Evolutionary conservation across 2,329 filamentous ascomycete genomes (phyloP).

Genomic region (Apiospora aurea): DNA sequence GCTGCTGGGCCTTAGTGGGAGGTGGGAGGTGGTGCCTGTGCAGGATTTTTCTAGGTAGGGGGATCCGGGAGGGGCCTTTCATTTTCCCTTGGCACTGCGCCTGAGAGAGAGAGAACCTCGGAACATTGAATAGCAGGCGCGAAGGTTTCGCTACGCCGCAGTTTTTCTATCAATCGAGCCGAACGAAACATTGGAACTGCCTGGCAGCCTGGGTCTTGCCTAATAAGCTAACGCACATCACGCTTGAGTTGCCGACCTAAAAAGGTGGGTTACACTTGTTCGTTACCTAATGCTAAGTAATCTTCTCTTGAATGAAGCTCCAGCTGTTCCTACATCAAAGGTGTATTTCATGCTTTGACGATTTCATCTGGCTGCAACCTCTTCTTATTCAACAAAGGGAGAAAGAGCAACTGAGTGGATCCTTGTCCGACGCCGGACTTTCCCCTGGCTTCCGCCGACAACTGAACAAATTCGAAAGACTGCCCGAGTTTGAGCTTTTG

Average conservation of each 20-base stretch:
- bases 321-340: not conserved
- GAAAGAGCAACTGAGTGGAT: not conserved
- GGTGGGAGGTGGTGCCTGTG: slow-evolving; percentile 15
- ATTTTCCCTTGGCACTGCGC: slow-evolving; percentile 6
- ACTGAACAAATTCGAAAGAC: not conserved
- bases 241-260: not conserved
- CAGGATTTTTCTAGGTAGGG: slow-evolving; percentile 16
- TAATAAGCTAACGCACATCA: slow-evolving; percentile 3
- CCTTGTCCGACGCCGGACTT: slow-evolving; percentile 18
- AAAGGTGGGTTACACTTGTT: not conserved
- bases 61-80: not conserved
- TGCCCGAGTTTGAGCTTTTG: slow-evolving; percentile 14
- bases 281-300: not conserved
- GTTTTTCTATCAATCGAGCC: not conserved
- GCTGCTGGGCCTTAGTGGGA: slow-evolving; percentile 10
- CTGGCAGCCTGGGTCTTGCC: not conserved
- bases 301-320: not conserved
- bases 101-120: not conserved
- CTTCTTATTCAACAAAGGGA: not conserved
- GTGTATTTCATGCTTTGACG: not conserved
- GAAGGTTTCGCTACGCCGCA: not conserved
- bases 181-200: not conserved
- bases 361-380: not conserved
- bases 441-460: slow-evolving; percentile 1
- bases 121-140: not conserved